Percentiles rank a stretch among this genome's conserved stretches.
Evolutionary conservation across 208 protist species (phyloP).

Genomic region (Leishmania tarentolae): DNA sequence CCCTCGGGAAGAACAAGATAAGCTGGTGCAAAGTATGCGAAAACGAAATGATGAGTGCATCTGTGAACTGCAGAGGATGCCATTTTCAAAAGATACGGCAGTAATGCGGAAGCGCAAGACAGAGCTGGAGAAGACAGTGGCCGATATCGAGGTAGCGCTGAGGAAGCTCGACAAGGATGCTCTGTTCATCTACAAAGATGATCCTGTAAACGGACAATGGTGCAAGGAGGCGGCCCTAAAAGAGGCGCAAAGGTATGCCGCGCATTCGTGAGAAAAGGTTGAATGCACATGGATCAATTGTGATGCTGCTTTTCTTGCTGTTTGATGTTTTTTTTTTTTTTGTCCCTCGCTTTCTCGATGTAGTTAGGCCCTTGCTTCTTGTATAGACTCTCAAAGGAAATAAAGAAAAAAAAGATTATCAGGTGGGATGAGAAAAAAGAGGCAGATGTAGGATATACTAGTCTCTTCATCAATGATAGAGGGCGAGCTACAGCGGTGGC

Average conservation of each 20-base stretch:
- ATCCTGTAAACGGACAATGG: slow-evolving; percentile 74
- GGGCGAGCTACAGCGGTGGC: neutral
- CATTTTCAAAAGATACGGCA: slow-evolving; percentile 85
- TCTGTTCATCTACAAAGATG: slow-evolving; percentile 90
- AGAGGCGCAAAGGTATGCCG: slow-evolving; percentile 60
- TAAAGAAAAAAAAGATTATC: neutral
- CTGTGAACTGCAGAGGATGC: slow-evolving; percentile 75
- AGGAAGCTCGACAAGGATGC: slow-evolving; percentile 84
- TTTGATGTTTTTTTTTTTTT: neutral
- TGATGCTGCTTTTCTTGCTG: neutral
- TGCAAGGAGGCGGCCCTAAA: slow-evolving; percentile 77
- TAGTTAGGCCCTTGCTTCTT: neutral
- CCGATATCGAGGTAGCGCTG: slow-evolving; percentile 78
- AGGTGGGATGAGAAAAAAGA: neutral
- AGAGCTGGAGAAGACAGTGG: slow-evolving; percentile 73
- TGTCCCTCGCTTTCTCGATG: slow-evolving; percentile 6
- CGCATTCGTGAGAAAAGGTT: slow-evolving; percentile 13
- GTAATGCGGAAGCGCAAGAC: slow-evolving; percentile 56
- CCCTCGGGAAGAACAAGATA: slow-evolving; percentile 68
- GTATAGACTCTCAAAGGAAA: neutral
- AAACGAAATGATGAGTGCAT: slow-evolving; percentile 44
- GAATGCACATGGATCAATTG: neutral
- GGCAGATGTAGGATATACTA: neutral
- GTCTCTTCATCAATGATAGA: neutral
- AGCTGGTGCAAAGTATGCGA: slow-evolving; percentile 69